A percentile compares a stretch with the other conserved stretches of the same genome.
Evolutionary conservation across 2,329 filamentous ascomycete species (phyloP).

Genomic region (Tolypocladium nubicola): DNA sequence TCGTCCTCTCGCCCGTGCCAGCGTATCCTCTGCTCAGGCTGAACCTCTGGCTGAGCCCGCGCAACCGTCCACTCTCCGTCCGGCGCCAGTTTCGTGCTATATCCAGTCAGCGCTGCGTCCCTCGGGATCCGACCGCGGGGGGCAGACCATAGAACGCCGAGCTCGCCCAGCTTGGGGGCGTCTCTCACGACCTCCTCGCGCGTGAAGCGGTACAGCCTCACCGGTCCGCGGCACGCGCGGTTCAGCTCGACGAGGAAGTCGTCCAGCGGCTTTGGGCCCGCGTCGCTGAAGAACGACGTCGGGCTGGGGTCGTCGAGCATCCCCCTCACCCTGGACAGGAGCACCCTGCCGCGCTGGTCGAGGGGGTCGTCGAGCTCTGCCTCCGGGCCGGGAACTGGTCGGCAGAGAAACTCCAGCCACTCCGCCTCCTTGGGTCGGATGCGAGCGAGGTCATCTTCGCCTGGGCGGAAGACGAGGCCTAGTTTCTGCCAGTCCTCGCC

Average conservation of each 20-base stretch:
- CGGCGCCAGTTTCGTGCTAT: too few species aligned
- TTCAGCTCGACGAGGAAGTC: slow-evolving; percentile 15
- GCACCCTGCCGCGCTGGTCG: slow-evolving; percentile 5
- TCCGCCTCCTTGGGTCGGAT: slow-evolving; percentile 13
- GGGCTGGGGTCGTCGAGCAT: slow-evolving; percentile 12
- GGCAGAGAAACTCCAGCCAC: slow-evolving; percentile 12
- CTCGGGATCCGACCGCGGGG: too few species aligned
- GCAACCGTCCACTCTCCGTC: too few species aligned
- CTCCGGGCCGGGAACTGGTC: slow-evolving; percentile 5
- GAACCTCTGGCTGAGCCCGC: too few species aligned
- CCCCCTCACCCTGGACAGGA: slow-evolving; percentile 11
- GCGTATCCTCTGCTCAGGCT: too few species aligned
- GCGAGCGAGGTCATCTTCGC: not conserved
- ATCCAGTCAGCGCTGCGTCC: too few species aligned
- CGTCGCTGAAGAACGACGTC: slow-evolving; percentile 8
- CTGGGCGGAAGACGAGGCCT: too few species aligned
- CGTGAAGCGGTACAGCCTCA: slow-evolving; percentile 12
- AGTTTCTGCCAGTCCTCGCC: not conserved
- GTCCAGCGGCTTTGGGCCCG: slow-evolving; percentile 6
- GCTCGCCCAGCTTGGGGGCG: slow-evolving; percentile 1
- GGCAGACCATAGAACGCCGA: slow-evolving; percentile 8
- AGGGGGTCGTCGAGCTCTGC: not conserved
- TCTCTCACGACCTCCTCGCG: slow-evolving; percentile 8
- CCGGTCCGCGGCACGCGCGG: slow-evolving; percentile 3
- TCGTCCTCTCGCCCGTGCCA: too few species aligned